Percentiles rank a stretch among this genome's conserved stretches.
phyloP scores from a whole-genome alignment of 208 protist species.

The Crithidia fasciculata region DNA sequence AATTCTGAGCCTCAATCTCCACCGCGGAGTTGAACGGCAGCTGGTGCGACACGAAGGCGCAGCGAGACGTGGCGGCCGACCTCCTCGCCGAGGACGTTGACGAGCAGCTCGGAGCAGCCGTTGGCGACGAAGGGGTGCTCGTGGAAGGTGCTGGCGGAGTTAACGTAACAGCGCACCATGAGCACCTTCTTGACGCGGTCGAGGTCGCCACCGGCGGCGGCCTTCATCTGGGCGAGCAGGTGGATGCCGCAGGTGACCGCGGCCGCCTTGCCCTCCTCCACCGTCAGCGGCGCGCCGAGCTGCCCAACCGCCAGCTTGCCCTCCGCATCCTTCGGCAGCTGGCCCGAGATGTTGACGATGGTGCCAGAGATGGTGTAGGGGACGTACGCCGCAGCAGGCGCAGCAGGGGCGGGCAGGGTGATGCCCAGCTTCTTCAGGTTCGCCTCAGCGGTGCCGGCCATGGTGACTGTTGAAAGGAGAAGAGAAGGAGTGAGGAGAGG shows the following conservation, averaged over 20 bases:
- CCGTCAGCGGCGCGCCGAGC: conserved; percentile 48
- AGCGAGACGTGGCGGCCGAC: conserved; percentile 77
- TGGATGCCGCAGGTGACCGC: conserved; percentile 51
- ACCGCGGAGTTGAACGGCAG: conserved; percentile 74
- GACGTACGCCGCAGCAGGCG: conserved; percentile 73
- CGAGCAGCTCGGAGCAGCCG: conserved; percentile 79
- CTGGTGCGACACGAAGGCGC: conserved; percentile 70
- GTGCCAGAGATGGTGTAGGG: conserved; percentile 54
- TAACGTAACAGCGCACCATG: conserved; percentile 82
- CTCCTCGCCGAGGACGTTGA: conserved; percentile 66
- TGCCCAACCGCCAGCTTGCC: conserved; percentile 57
- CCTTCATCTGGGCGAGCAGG: conserved; percentile 69
- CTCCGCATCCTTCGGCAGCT: conserved; percentile 68
- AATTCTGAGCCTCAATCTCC: conserved; percentile 72
- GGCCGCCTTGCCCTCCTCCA: conserved; percentile 68
- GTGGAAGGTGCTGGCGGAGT: conserved; percentile 60
- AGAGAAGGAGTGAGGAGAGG: background rate
- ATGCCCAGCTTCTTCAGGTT: conserved; percentile 71
- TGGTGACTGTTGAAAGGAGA: conserved; percentile 9
- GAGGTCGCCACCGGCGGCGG: conserved; percentile 59
- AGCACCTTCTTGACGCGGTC: conserved; percentile 74
- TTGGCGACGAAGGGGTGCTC: conserved; percentile 75
- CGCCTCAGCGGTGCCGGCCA: conserved; percentile 40
- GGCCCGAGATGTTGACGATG: conserved; percentile 71
- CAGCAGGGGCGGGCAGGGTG: conserved; percentile 58